These are phyloP conservation scores for Chlamydomonas applanata DNA, from an alignment of 139 green algal genomes.

Conservation along the genomic window DNA sequence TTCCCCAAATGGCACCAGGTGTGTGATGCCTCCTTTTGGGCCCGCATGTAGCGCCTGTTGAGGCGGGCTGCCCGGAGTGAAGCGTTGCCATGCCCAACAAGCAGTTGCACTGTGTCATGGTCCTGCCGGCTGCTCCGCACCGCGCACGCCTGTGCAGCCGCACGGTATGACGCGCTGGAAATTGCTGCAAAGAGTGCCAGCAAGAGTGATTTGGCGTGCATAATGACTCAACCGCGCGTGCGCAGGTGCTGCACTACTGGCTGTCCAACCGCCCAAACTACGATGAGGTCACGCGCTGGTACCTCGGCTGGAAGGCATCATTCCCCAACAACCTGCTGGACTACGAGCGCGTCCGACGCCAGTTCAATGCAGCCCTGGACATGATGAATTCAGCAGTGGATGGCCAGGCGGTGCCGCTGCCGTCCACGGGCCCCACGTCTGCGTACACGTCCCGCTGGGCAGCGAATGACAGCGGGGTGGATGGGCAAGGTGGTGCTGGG, in stretches of 20 bases:
- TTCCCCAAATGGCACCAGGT: constrained; percentile 81
- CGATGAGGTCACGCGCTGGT: constrained; percentile 92
- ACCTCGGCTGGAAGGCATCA: constrained; percentile 87
- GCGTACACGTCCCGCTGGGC: constrained; percentile 12
- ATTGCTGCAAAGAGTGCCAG: too few relatives aligned
- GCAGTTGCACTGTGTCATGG: too few relatives aligned
- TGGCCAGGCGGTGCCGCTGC: constrained; percentile 21
- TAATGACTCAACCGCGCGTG: not conserved
- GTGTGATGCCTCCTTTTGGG: not conserved
- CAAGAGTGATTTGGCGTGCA: too few relatives aligned
- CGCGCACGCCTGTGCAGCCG: too few relatives aligned
- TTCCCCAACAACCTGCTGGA: constrained; percentile 59
- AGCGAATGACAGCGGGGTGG: constrained; percentile 7
- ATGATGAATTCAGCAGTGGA: constrained; percentile 88
- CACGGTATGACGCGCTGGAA: too few relatives aligned
- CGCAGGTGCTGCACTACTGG: constrained; percentile 79
- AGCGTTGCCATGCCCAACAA: too few relatives aligned
- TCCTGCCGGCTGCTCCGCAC: too few relatives aligned
- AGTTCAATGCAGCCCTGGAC: constrained; percentile 80
- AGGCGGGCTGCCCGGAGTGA: too few relatives aligned
- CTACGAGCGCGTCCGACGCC: constrained; percentile 67
- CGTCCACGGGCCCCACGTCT: constrained; percentile 3
- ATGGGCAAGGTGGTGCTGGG: not conserved
- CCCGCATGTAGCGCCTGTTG: not conserved
- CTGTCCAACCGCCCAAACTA: constrained; percentile 73